Evolutionary conservation across 352 stramenopile genomes (phyloP).

Genomic region (Pythium vanterpoolii): DNA sequence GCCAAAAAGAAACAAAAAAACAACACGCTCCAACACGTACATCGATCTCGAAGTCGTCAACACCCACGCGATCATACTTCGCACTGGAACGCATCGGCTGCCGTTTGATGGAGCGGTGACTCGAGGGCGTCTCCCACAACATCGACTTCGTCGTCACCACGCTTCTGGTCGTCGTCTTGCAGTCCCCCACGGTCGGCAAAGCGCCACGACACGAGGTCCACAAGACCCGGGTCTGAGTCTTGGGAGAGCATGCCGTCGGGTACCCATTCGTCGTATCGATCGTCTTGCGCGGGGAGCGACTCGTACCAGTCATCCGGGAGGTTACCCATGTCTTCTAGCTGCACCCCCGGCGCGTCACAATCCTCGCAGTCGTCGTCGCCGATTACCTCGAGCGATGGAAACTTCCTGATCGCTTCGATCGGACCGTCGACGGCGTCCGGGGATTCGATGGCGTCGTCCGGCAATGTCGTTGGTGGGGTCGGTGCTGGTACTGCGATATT

Average conservation of each 20-base stretch:
- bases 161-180: not conserved
- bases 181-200: not conserved
- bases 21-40: too few relatives aligned
- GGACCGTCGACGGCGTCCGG: not conserved
- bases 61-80: not conserved
- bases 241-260: not conserved
- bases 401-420: not conserved
- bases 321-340: not conserved
- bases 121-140: not conserved
- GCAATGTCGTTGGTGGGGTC: not conserved
- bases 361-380: not conserved
- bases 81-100: not conserved
- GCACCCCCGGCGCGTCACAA: not conserved
- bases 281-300: not conserved
- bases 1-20: too few relatives aligned
- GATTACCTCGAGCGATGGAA: not conserved
- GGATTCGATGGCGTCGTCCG: not conserved
- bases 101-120: not conserved
- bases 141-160: not conserved
- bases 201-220: not conserved
- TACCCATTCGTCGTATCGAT: constrained; percentile 8
- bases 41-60: too few relatives aligned
- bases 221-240: not conserved
- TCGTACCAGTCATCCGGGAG: not conserved
- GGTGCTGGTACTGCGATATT: not conserved